phyloP scores from a whole-genome alignment of 169 alveolate genomes.

The Babesia sp. region DNA sequence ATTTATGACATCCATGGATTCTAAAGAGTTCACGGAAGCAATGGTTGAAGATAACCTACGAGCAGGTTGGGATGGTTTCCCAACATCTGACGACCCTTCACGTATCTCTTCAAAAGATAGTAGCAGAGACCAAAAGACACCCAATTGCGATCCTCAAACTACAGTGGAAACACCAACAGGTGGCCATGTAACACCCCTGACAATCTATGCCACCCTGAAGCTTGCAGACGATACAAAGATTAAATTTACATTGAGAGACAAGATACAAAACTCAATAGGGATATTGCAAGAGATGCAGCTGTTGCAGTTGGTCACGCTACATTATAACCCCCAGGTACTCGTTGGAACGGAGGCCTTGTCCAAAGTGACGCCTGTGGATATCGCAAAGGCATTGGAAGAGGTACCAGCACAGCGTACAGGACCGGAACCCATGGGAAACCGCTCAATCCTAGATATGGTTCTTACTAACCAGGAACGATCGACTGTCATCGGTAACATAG shows the following conservation, averaged over 20 bases:
- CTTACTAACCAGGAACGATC: slow-evolving; percentile 2
- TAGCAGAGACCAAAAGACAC: not conserved
- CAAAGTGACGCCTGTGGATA: slow-evolving; percentile 10
- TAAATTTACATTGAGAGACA: slow-evolving; percentile 28
- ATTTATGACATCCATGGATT: not conserved
- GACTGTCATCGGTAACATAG: slow-evolving; percentile 1
- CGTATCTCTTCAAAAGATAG: not conserved
- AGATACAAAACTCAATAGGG: slow-evolving; percentile 35
- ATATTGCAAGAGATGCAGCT: slow-evolving; percentile 47
- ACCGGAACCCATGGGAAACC: not conserved
- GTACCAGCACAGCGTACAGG: not conserved
- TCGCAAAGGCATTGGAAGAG: not conserved
- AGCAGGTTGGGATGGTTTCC: not conserved
- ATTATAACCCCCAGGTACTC: slow-evolving; percentile 32
- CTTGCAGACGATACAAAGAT: slow-evolving; percentile 19
- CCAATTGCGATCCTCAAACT: no score
- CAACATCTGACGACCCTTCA: not conserved
- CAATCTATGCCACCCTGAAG: slow-evolving; percentile 7
- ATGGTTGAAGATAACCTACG: not conserved
- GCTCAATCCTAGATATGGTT: not conserved
- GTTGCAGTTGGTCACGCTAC: slow-evolving; percentile 38
- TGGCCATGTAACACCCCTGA: not conserved
- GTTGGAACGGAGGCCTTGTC: slow-evolving; percentile 10
- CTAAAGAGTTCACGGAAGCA: not conserved
- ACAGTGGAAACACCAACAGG: no score